Evolutionary conservation across 2,329 filamentous ascomycete genomes (phyloP).

Genomic region (Pseudocercospora fijiensis): DNA sequence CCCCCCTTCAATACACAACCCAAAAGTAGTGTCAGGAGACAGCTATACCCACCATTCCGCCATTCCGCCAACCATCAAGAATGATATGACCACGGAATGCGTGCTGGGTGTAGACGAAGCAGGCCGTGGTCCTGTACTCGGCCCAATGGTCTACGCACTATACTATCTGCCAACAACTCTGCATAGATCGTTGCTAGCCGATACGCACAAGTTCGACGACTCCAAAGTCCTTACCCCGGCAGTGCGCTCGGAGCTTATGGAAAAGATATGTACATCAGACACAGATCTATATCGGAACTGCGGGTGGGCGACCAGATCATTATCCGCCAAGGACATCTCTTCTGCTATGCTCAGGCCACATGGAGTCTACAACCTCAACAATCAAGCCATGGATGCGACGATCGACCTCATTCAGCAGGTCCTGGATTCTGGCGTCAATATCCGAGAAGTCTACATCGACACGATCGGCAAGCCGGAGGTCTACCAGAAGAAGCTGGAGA

Average conservation of each 20-base stretch:
- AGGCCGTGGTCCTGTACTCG: constrained; percentile 88
- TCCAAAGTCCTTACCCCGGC: constrained; percentile 83
- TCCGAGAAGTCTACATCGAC: constrained; percentile 90
- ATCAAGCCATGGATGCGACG: constrained; percentile 91
- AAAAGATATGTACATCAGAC: constrained; percentile 65
- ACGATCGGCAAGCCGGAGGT: constrained; percentile 80
- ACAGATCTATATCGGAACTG: constrained; percentile 62
- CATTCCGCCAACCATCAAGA: constrained; percentile 42
- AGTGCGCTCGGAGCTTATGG: constrained; percentile 73
- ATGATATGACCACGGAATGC: constrained; percentile 58
- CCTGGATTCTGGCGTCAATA: constrained; percentile 72
- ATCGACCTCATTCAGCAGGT: constrained; percentile 77
- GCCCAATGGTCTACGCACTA: constrained; percentile 66
- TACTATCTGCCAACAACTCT: constrained; percentile 69
- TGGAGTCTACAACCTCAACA: constrained; percentile 82
- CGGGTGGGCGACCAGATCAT: constrained; percentile 78
- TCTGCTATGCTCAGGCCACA: constrained; percentile 70
- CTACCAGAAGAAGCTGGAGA: constrained; percentile 82
- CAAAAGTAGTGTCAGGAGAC: constrained; percentile 43
- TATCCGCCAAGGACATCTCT: constrained; percentile 81
- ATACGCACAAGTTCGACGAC: constrained; percentile 86
- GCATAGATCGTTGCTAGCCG: constrained; percentile 70
- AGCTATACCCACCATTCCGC: constrained; percentile 52
- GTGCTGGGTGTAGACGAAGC: constrained; percentile 91
- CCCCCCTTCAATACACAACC: constrained; percentile 47